Percentiles rank a stretch among this genome's conserved stretches.
These are phyloP conservation scores for Salix koriyanagi DNA, from an alignment of 345 rosid species.

Conservation along the genomic window DNA sequence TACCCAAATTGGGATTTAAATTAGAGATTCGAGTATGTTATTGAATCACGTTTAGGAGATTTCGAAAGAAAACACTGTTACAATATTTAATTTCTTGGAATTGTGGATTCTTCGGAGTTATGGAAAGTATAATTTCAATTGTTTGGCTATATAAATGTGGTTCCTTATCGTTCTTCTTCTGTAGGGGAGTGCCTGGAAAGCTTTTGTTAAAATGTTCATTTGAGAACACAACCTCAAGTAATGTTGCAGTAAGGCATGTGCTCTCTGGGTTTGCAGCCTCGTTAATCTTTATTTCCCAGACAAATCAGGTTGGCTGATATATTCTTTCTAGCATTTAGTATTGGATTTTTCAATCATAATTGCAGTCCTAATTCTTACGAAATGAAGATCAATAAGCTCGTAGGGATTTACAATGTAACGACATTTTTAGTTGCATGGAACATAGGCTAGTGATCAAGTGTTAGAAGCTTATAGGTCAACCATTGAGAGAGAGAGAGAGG, in stretches of 20 bases:
- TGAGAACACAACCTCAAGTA: slow-evolving; percentile 27
- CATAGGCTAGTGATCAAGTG: not conserved
- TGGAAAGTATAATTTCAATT: no score
- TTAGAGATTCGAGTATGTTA: no score
- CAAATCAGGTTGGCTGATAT: slow-evolving; percentile 49
- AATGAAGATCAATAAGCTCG: not conserved
- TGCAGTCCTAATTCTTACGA: not conserved
- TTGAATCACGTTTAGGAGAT: no score
- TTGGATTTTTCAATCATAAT: not conserved
- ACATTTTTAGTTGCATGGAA: not conserved
- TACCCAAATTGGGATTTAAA: no score
- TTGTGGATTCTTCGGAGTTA: no score
- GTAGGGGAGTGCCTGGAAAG: slow-evolving; percentile 37
- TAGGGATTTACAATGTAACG: not conserved
- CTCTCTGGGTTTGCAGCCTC: slow-evolving; percentile 67
- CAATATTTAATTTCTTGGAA: no score
- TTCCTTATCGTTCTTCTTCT: not conserved
- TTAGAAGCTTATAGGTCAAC: not conserved
- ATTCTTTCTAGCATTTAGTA: not conserved
- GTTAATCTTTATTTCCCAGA: slow-evolving; percentile 50
- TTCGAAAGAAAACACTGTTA: no score
- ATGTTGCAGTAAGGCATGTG: slow-evolving; percentile 28
- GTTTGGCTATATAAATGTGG: not conserved
- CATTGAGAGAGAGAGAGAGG: not conserved
- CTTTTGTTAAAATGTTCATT: slow-evolving; percentile 37